Evolutionary conservation across 139 green algal species (phyloP), one percentile per base, ranked within the genome.

Genomic region (Pleodorina starrii): DNA sequence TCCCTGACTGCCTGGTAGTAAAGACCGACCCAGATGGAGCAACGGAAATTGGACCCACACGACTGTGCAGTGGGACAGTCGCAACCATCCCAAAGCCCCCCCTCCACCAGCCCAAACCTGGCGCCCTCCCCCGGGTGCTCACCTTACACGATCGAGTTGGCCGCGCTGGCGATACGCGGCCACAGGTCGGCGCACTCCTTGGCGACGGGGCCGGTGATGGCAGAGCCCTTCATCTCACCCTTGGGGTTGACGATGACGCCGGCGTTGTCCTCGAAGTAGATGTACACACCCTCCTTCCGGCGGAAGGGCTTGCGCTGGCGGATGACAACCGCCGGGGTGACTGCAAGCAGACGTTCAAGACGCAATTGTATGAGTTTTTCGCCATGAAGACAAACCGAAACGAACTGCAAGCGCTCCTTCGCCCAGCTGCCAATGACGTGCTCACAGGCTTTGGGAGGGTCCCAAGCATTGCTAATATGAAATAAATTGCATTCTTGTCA

Each of bases 181-280:
- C 98, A 99, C 90, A 99, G 91, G 93, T 99, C 98, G 21, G 98
- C 98, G 95, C 98, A 99, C 95, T 99, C 98, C 97, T 99, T 99
- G 69, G 96, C 98, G 51, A 99, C 97, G 48, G 98, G 98, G 48
- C 98, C 98, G 38, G 98, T 99, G 93, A 99, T 99, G 74, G 98
- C 98, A 36, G 98, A 99, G 27, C 98, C 98, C 95, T 99, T 99
- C 97, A 99, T 99, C 91, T 99, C 98, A 82, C 98, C 98, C 96
- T 99, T 99, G 86, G 97, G 96, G 95, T 99, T 99, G 74, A 99
- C 98, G 89, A 99, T 99, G 43, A 88, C 82, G 50, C 98, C 98
- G 10, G 98, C 98, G 90, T 99, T 99, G 96, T 99, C 98, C 94
- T 99, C 98, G 93, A 99, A 99, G 96, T 99, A 99, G 87, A 99